Conservation (phyloP, 1,139 yeast species). For the Eremothecium coryli region DNA sequence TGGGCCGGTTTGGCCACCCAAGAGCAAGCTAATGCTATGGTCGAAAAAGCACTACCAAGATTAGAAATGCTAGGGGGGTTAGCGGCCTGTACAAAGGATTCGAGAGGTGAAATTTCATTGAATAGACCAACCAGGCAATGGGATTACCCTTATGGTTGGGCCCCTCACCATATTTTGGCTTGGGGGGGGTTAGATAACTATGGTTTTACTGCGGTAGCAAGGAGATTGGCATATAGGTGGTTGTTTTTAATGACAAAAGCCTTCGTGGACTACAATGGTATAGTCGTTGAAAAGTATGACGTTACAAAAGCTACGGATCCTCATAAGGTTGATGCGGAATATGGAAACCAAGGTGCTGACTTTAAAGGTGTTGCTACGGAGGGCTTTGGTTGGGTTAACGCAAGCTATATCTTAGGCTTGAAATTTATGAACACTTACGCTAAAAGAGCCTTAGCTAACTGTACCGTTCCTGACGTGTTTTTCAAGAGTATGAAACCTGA, state of each 20-base stretch:
- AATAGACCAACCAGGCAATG: constrained; percentile 85
- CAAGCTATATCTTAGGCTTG: constrained; percentile 71
- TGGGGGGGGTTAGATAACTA: constrained; percentile 81
- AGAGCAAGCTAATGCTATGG: constrained; percentile 63
- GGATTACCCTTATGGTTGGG: constrained; percentile 99
- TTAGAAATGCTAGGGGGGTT: constrained; percentile 86
- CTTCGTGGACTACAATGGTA: constrained; percentile 89
- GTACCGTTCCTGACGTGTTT: constrained; percentile 70
- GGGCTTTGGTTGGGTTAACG: constrained; percentile 97
- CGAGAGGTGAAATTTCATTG: constrained; percentile 65
- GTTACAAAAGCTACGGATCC: constrained; percentile 79
- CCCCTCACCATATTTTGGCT: constrained; percentile 92
- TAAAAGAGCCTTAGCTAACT: constrained; percentile 68
- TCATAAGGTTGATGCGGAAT: constrained; percentile 90
- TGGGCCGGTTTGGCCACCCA: constrained; percentile 73
- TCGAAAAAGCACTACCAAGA: constrained; percentile 51
- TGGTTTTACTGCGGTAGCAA: constrained; percentile 57
- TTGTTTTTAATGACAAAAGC: constrained; percentile 81
- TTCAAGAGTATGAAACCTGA: constrained; percentile 42
- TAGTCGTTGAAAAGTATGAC: constrained; percentile 91
- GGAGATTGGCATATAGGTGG: constrained; percentile 81
- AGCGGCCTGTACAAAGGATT: constrained; percentile 71
- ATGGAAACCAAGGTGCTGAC: constrained; percentile 92
- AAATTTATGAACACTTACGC: constrained; percentile 61
- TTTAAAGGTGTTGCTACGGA: constrained; percentile 92